Conservation (phyloP, 106 monocot genomes). For the Posidonia australis region DNA sequence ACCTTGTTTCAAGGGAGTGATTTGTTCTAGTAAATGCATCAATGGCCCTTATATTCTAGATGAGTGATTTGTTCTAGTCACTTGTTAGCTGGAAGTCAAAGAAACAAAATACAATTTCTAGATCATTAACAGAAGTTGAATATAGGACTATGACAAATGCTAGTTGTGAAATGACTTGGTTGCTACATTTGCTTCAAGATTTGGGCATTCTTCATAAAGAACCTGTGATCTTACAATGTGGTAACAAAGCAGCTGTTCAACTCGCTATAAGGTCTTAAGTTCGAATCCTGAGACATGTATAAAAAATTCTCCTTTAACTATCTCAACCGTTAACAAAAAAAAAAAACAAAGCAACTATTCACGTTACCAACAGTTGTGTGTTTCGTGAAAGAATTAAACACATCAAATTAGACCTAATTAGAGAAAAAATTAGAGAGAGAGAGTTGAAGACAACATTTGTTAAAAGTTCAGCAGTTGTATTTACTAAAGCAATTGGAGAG, state of each 20-base stretch:
- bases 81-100: background rate
- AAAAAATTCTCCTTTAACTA: no score
- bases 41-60: background rate
- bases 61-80: no score
- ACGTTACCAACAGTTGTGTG: no score
- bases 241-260: background rate
- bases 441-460: background rate
- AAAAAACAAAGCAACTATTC: no score
- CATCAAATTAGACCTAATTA: background rate
- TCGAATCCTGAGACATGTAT: no score
- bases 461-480: no score
- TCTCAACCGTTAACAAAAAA: no score
- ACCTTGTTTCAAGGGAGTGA: background rate
- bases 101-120: background rate
- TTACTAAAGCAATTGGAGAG: no score
- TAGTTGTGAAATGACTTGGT: background rate
- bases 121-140: background rate
- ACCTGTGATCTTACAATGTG: background rate
- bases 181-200: background rate
- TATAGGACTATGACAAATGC: background rate
- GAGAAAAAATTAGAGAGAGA: background rate
- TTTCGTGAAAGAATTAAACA: no score
- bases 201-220: background rate
- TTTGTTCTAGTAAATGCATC: background rate
- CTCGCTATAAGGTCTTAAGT: no score